Evolutionary conservation across 345 rosid species (phyloP).

Genomic region (Melastoma malabathricum): DNA sequence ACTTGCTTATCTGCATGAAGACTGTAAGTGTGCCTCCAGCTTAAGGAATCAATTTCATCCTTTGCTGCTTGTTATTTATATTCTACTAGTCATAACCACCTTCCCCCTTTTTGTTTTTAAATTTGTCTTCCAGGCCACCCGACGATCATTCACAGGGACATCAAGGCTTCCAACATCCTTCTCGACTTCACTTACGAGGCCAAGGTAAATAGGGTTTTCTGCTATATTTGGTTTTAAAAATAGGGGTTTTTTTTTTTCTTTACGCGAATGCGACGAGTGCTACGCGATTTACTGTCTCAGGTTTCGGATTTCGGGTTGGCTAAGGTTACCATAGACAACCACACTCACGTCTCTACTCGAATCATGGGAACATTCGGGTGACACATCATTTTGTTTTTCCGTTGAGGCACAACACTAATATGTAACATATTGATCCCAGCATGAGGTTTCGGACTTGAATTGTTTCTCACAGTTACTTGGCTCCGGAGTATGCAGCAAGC

Average conservation of each 20-base stretch:
- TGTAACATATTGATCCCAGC: too few species aligned
- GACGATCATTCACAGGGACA: slow-evolving; percentile 80
- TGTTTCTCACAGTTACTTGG: slow-evolving; percentile 1
- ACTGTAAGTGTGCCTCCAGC: slow-evolving; percentile 36
- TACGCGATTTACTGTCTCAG: not conserved
- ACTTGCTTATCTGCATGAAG: slow-evolving; percentile 92
- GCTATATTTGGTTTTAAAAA: not conserved
- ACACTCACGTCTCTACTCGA: slow-evolving; percentile 11
- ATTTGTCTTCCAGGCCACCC: slow-evolving; percentile 53
- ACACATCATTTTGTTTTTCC: not conserved
- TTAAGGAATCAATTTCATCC: not conserved
- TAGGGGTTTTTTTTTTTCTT: too few species aligned
- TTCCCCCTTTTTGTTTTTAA: not conserved
- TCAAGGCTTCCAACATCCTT: slow-evolving; percentile 70
- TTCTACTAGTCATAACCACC: not conserved
- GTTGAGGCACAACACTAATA: not conserved
- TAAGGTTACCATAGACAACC: slow-evolving; percentile 3
- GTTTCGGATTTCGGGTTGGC: slow-evolving; percentile 15
- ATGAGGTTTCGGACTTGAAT: too few species aligned
- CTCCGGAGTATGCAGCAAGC: slow-evolving; percentile 7
- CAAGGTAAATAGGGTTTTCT: slow-evolving; percentile 3
- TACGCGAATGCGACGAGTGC: too few species aligned
- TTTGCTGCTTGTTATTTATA: not conserved
- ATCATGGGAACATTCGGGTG: slow-evolving; percentile 14
- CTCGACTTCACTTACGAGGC: slow-evolving; percentile 37